Evolutionary conservation across 805 yeast genomes (phyloP).

Genomic region (Saccharomycopsis sp.): DNA sequence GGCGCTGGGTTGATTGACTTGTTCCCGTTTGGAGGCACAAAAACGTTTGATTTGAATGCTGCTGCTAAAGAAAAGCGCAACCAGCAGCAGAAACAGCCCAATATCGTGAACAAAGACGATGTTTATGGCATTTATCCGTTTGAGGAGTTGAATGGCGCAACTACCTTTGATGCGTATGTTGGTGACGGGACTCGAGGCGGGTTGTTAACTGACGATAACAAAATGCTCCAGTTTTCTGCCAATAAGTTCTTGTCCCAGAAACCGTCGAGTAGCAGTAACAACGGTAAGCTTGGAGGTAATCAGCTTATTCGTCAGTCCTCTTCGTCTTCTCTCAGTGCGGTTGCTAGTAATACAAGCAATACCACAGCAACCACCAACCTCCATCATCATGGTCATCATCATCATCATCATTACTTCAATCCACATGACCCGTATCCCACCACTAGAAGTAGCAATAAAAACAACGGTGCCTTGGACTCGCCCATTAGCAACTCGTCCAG

Average conservation of each 20-base stretch:
- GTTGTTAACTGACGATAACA: not conserved
- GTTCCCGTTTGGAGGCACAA: not conserved
- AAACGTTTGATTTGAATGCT: not conserved
- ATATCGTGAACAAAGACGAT: not conserved
- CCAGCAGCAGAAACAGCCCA: not conserved
- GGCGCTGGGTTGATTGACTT: not conserved
- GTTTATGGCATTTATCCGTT: not conserved
- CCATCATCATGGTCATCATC: constrained; percentile 21
- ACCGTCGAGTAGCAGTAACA: not conserved
- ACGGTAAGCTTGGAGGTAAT: not conserved
- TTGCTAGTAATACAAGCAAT: constrained; percentile 1
- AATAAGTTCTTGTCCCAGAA: not conserved
- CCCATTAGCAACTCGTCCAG: constrained; percentile 4
- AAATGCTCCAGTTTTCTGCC: not conserved
- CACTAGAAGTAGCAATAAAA: not conserved
- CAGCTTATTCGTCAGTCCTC: not conserved
- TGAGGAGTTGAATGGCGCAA: not conserved
- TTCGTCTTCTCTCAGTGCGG: not conserved
- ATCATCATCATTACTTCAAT: constrained; percentile 18
- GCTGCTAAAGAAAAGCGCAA: not conserved
- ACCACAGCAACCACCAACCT: constrained; percentile 6
- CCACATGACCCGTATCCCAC: constrained; percentile 15
- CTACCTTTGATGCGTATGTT: not conserved
- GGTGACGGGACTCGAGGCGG: not conserved
- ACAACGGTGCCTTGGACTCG: not conserved